These are phyloP conservation scores for Xerophyta viscosa DNA, from an alignment of 106 monocot species.

Conservation along the genomic window DNA sequence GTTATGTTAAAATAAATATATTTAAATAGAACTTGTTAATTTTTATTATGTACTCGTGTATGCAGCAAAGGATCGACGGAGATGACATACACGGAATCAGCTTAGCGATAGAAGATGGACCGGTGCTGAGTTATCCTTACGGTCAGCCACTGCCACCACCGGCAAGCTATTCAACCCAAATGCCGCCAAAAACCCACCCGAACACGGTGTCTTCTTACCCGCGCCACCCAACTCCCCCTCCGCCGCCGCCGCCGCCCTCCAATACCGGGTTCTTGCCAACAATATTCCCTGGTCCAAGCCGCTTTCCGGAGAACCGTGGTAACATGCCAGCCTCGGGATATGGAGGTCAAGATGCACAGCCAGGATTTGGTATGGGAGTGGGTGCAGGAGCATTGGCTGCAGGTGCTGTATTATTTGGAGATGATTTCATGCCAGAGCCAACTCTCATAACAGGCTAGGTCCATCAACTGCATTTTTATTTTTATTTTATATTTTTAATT, in stretches of 20 bases:
- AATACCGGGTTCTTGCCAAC: conserved; percentile 48
- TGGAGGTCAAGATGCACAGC: background rate
- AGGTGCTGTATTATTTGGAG: conserved; percentile 65
- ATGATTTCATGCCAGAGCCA: conserved; percentile 56
- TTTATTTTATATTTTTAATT: too few relatives aligned
- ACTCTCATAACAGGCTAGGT: conserved; percentile 19
- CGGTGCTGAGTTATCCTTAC: conserved; percentile 17
- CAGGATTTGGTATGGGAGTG: conserved; percentile 35
- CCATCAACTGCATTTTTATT: too few relatives aligned
- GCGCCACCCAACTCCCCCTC: conserved; percentile 25
- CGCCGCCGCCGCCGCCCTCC: conserved; percentile 44
- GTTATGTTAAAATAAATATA: too few relatives aligned
- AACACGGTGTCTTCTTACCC: background rate
- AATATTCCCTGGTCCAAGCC: conserved; percentile 27
- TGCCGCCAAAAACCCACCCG: background rate
- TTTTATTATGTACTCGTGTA: too few relatives aligned
- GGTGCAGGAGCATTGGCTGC: conserved; percentile 71
- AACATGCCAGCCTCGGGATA: conserved; percentile 18
- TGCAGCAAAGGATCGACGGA: background rate
- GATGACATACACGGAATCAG: conserved; percentile 15
- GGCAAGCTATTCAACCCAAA: too few relatives aligned
- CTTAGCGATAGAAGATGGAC: conserved; percentile 57
- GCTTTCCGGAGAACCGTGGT: conserved; percentile 22
- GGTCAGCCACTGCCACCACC: background rate
- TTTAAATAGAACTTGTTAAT: too few relatives aligned